Evolutionary conservation across 106 monocot species (phyloP), one percentile per base, ranked within the genome.

Genomic region (Acanthochlamys bracteata): DNA sequence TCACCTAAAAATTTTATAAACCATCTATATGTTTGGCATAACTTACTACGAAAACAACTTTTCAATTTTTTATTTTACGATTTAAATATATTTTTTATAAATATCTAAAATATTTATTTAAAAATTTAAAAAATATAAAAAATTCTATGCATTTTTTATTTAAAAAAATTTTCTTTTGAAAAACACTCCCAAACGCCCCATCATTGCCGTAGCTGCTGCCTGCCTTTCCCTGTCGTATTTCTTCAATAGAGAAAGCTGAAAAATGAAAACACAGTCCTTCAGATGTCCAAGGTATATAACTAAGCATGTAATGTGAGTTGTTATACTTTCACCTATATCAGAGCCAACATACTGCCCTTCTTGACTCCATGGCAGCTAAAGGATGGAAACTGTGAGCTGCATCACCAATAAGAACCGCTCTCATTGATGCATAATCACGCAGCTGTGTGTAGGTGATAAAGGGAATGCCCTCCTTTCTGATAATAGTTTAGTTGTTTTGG

Each of bases 281-380:
- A 39, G 10, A 20, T 40, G 4, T 15, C 10, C n/a, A 51, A 9
- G 1, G n/a, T 2, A 51, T 33, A 6, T 33, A 33, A 33, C 33
- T 33, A 33, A 3, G 33, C 33, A 33, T 33, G 33, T 33, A 6
- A 33, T 33, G 33, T 33, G 33, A 3, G 17, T 59, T 2, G 55
- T 51, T 47, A 61, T 84, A 98, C 98, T 78, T n/a, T 92, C 85
- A 39, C 85, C 81, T 41, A 98, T 73, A 59, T 83, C 85, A 53
- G 76, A 52, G 52, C 98, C 98, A 4, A 74, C 75, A 2, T 53
- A 75, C 66, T 85, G 76, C 53, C 88, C 98, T 67, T 92, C 83
- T 98, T 98, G 41, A 98, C 98, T 43, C 98, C 98, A 75, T 98
- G 98, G 22, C 98, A 61, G 98, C 98, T 66, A 98, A 78, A 54